A percentile compares a stretch with the other conserved stretches of the same genome.
phyloP scores from a whole-genome alignment of 2,329 filamentous ascomycete genomes.

The Penicillium sp. region DNA sequence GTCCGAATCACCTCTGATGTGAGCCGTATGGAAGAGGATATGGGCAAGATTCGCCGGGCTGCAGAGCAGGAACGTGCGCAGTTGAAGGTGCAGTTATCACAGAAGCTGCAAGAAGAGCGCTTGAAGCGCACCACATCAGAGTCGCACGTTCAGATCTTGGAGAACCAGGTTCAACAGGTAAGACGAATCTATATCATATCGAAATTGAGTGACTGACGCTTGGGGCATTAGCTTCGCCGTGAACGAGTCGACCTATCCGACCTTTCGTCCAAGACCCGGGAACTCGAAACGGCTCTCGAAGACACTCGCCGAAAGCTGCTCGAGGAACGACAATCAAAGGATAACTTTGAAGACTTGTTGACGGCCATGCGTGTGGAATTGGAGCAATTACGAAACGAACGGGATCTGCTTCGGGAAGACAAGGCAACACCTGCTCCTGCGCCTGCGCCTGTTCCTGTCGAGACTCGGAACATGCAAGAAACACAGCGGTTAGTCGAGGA shows the following conservation, averaged over 20 bases:
- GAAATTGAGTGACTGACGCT: neutral
- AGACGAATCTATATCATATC: slow-evolving; percentile 23
- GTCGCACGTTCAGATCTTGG: slow-evolving; percentile 77
- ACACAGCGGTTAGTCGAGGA: slow-evolving; percentile 81
- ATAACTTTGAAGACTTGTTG: slow-evolving; percentile 90
- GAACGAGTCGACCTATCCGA: slow-evolving; percentile 54
- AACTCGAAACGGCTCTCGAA: slow-evolving; percentile 78
- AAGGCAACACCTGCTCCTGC: slow-evolving; percentile 63
- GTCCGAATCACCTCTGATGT: slow-evolving; percentile 68
- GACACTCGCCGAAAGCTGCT: slow-evolving; percentile 76
- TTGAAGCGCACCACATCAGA: slow-evolving; percentile 73
- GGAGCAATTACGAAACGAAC: slow-evolving; percentile 77
- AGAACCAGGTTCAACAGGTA: slow-evolving; percentile 70
- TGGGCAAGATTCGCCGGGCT: slow-evolving; percentile 78
- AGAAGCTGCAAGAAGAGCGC: slow-evolving; percentile 85
- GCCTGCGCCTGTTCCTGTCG: neutral
- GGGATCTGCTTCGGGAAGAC: slow-evolving; percentile 80
- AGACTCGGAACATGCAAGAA: slow-evolving; percentile 24
- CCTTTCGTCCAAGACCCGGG: slow-evolving; percentile 62
- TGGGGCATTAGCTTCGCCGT: slow-evolving; percentile 38
- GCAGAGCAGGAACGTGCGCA: slow-evolving; percentile 90
- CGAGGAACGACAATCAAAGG: slow-evolving; percentile 83
- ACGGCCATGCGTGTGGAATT: slow-evolving; percentile 80
- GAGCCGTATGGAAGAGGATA: slow-evolving; percentile 61
- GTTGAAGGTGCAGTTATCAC: slow-evolving; percentile 78